Conservation (phyloP, 345 rosid species). For the Aquilaria malaccensis region DNA sequence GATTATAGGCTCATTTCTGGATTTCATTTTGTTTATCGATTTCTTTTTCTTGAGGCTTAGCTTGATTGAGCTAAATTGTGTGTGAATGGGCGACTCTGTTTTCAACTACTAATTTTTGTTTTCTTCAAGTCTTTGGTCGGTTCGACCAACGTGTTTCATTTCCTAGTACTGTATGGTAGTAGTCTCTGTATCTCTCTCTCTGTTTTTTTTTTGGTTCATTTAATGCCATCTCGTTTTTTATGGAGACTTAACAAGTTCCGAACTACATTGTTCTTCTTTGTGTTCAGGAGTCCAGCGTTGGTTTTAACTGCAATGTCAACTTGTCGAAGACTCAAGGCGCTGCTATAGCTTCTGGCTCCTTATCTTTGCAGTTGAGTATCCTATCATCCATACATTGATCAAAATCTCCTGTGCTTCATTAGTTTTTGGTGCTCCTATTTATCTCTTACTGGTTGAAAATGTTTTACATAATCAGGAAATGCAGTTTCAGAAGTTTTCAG, state of each 20-base stretch:
- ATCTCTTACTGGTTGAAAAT: not conserved
- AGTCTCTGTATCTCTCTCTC: too few species aligned
- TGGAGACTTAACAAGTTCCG: not conserved
- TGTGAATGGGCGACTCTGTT: not conserved
- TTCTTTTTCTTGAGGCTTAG: not conserved
- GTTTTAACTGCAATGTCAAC: constrained; percentile 27
- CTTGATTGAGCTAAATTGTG: not conserved
- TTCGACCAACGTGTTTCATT: too few species aligned
- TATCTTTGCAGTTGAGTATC: constrained; percentile 56
- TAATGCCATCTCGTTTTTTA: not conserved
- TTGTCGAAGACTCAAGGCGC: constrained; percentile 26
- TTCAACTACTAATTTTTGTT: not conserved
- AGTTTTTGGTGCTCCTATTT: not conserved
- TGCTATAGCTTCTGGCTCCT: constrained; percentile 35
- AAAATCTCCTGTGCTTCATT: not conserved
- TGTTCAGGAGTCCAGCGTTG: constrained; percentile 36
- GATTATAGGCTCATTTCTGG: not conserved
- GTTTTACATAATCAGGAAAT: constrained; percentile 26
- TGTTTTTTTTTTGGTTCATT: constrained; percentile 4
- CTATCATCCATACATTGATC: not conserved
- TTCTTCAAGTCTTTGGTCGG: not conserved
- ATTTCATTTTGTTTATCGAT: not conserved
- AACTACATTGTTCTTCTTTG: not conserved
- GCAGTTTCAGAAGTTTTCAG: constrained; percentile 35
- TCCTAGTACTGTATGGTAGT: too few species aligned